Base-by-base conservation (phyloP, 306 rosid species). In the Castanea crenata region DNA sequence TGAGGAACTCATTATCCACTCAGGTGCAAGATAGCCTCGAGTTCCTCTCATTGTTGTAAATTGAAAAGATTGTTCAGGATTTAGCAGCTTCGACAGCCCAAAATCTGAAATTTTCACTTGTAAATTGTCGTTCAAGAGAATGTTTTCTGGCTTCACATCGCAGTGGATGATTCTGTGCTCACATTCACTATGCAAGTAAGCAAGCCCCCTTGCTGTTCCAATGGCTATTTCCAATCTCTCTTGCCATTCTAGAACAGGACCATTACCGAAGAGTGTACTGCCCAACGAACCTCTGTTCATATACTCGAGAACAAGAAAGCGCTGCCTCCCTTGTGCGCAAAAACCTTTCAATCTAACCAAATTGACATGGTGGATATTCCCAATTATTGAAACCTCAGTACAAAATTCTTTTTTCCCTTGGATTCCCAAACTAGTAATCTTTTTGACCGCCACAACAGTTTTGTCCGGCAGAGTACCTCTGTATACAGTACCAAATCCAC, bases 1-100 rank as follows among this genome's bases (percentile, higher is more conserved):
- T 2, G 97, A 91, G 0, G 97, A 80, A 77, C 87, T 94, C 1
- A 97, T 94, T 1, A 94, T 92, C 97, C 99, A 94, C 81, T 94
- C 97, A 1, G 98, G 99, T 44, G 97, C 97, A 49, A 94, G 97
- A 55, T 94, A 92, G 10, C 99, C 97, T 0, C 97, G 92, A 1
- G 99, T 94, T 69, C 97, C 97, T 87, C 97, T 83, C 97, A 92
- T 91, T 32, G 97, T 94, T 61, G 99, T 94, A 81, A 92, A 94
- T 19, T 92, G 84, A 83, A 91, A 88, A 21, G 97, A 94, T 65
- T 90, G 91, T 76, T 92, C 95, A 0, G 97, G 89, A 23, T 88
- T 81, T 14, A 92, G 91, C 68, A 92, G 91, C 81, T 94, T 94
- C 2, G 99, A 92, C 69, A 92, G 93, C 65, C 99, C 99, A 59